Evolutionary conservation across 1,139 yeast species (phyloP).

Genomic region (Zhuliangozyma blackwelliae): DNA sequence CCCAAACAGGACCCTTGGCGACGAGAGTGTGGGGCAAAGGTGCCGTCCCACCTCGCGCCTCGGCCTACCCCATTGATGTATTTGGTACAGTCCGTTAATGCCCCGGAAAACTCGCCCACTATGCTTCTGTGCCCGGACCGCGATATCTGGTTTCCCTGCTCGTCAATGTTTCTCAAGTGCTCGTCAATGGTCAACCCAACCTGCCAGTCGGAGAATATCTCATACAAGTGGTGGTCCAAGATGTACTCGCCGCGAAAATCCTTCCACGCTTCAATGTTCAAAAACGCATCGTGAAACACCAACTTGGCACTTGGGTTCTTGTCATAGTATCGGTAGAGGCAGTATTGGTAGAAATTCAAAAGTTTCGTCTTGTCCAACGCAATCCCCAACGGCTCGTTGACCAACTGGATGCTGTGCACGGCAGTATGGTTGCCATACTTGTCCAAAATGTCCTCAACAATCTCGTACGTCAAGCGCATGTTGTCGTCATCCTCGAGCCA

Average conservation of each 20-base stretch:
- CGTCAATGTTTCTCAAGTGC: constrained; percentile 13
- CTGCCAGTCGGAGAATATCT: constrained; percentile 18
- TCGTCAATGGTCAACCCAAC: constrained; percentile 12
- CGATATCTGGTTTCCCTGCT: constrained; percentile 14
- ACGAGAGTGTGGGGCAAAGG: constrained; percentile 1
- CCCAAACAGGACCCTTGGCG: constrained; percentile 16
- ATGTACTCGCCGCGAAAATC: constrained; percentile 13
- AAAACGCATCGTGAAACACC: constrained; percentile 21
- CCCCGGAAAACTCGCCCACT: constrained; percentile 26
- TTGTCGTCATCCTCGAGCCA: constrained; percentile 14
- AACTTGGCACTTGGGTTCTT: constrained; percentile 11
- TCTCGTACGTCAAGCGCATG: constrained; percentile 12
- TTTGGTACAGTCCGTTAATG: constrained; percentile 24
- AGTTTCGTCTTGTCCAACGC: constrained; percentile 13
- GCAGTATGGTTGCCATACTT: constrained; percentile 16
- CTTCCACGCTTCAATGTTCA: constrained; percentile 18
- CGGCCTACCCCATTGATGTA: constrained; percentile 23
- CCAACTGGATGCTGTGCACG: constrained; percentile 19
- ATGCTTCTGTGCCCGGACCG: constrained; percentile 15
- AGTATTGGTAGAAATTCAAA: constrained; percentile 12
- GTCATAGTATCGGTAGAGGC: constrained; percentile 9
- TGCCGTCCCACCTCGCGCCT: constrained; percentile 22
- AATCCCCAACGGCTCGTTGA: constrained; percentile 22
- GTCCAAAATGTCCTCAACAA: constrained; percentile 16
- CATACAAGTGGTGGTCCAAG: constrained; percentile 24